phyloP scores from a whole-genome alignment of 495 filamentous ascomycete genomes.

The Cladorrhinum samala region DNA sequence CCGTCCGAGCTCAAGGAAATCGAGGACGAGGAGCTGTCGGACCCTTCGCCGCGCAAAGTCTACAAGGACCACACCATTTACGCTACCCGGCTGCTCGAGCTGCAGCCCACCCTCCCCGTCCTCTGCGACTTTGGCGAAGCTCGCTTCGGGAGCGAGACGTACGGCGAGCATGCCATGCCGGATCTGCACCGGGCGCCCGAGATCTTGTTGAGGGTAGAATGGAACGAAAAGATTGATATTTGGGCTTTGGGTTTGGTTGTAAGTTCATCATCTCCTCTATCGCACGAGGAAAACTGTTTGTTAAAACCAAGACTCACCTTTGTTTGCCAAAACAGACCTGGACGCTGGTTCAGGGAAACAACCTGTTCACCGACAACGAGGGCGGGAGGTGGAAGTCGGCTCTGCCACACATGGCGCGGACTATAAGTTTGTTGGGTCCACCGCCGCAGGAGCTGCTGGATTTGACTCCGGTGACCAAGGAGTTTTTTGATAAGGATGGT shows the following conservation, averaged over 20 bases:
- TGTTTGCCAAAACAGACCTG: background rate
- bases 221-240: constrained; percentile 3
- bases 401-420: constrained; percentile 1
- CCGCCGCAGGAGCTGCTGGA: background rate
- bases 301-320: too few relatives aligned
- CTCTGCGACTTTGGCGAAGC: constrained; percentile 8
- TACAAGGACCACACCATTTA: background rate
- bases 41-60: background rate
- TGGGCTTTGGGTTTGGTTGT: constrained; percentile 2
- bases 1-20: background rate
- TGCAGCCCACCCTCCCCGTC: background rate
- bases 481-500: background rate
- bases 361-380: background rate
- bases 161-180: constrained; percentile 5
- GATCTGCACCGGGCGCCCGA: constrained; percentile 4
- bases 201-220: constrained; percentile 1
- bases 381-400: background rate
- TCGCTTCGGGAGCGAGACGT: background rate
- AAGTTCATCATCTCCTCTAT: background rate
- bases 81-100: background rate
- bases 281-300: background rate
- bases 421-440: background rate
- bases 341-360: background rate
- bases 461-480: background rate
- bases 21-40: constrained; percentile 1